Conservation (phyloP, 1,284 basidiomycete species). For the Acaromyces ingoldii region DNA sequence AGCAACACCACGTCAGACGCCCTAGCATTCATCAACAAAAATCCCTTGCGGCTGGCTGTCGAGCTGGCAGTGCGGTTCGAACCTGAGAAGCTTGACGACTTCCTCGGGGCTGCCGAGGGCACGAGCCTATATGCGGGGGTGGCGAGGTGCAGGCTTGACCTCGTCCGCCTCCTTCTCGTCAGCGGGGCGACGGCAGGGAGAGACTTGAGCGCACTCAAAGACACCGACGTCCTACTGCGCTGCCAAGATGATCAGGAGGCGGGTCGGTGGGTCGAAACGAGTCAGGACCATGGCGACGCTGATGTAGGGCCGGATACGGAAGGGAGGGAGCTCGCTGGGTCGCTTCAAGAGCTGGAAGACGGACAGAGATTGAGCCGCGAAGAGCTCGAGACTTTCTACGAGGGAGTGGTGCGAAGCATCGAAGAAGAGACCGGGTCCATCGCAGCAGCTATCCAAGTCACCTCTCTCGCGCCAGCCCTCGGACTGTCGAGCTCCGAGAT, state of each 20-base stretch:
- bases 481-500: neutral
- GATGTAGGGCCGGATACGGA: neutral
- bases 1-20: neutral
- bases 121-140: neutral
- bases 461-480: neutral
- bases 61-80: neutral
- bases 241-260: neutral
- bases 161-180: neutral
- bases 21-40: neutral
- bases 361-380: neutral
- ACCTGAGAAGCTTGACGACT: neutral
- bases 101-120: conserved; percentile 1
- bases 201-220: neutral
- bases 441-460: neutral
- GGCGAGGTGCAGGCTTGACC: neutral
- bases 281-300: neutral
- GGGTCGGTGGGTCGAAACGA: neutral
- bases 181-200: neutral
- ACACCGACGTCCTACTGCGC: neutral
- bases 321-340: neutral
- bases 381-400: neutral
- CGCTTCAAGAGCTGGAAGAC: neutral
- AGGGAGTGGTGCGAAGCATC: neutral
- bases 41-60: neutral
- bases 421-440: neutral